Conservation (phyloP, 108 stramenopile species). For the Conticribra weissflogii region DNA sequence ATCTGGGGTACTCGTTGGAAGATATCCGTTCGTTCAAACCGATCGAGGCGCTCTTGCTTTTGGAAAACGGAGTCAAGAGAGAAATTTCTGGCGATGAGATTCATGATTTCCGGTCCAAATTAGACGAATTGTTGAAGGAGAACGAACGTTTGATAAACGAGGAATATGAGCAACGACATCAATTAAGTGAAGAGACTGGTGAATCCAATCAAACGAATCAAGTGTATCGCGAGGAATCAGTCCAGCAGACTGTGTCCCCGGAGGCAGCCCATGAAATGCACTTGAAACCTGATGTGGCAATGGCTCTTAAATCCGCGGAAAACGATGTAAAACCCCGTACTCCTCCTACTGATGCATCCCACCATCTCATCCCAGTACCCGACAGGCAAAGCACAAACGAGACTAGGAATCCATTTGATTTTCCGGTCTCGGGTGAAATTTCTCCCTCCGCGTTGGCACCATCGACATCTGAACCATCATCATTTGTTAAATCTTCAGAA, state of each 20-base stretch:
- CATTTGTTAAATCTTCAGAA: not conserved
- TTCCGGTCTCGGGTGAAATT: not conserved
- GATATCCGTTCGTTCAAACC: constrained; percentile 48
- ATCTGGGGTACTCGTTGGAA: constrained; percentile 35
- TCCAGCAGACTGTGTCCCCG: constrained; percentile 1
- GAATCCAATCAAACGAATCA: not conserved
- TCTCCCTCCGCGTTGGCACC: not conserved
- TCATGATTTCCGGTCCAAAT: constrained; percentile 23
- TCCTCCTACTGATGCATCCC: not conserved
- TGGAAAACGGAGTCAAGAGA: constrained; percentile 30
- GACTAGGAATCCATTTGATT: not conserved
- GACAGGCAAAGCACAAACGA: constrained; percentile 2
- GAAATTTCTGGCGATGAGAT: constrained; percentile 1
- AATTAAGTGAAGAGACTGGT: not conserved
- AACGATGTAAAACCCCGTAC: constrained; percentile 1
- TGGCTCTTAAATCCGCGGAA: constrained; percentile 24
- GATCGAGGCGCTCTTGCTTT: constrained; percentile 40
- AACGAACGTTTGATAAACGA: constrained; percentile 26
- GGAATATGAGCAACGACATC: constrained; percentile 9
- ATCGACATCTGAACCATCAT: constrained; percentile 1
- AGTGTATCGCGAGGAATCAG: not conserved
- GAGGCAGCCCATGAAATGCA: constrained; percentile 12
- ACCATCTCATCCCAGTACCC: not conserved
- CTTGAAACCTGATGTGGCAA: constrained; percentile 34
- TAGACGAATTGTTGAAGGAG: constrained; percentile 29